A percentile compares a stretch with the other conserved stretches of the same genome.
phyloP scores from a whole-genome alignment of 1,139 yeast species.

The Hyphopichia wangnamkhiaoensis region DNA sequence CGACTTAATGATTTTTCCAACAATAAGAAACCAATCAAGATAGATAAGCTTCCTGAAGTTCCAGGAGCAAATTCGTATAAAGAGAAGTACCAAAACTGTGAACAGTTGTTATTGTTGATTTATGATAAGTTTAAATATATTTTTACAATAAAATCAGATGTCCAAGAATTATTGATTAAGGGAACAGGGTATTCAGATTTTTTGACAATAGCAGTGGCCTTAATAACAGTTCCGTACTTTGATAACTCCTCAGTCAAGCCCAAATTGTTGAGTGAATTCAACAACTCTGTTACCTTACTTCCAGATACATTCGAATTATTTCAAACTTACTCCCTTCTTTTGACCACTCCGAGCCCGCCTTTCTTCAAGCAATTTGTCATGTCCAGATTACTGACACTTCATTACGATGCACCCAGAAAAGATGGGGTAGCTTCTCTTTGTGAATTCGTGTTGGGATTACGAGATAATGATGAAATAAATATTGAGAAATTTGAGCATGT shows the following conservation, averaged over 20 bases:
- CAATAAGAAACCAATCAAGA: conserved; percentile 23
- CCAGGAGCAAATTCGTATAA: conserved; percentile 2
- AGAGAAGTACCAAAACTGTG: conserved; percentile 14
- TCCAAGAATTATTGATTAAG: conserved; percentile 55
- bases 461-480: conserved; percentile 72
- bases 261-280: conserved; percentile 13
- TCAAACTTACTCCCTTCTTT: conserved; percentile 53
- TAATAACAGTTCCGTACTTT: conserved; percentile 45
- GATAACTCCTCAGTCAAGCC: conserved; percentile 8
- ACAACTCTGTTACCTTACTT: conserved; percentile 17
- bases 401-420: conserved; percentile 48
- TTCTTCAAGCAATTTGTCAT: conserved; percentile 48
- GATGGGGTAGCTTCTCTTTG: conserved; percentile 74
- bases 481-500: conserved; percentile 66
- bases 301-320: conserved; percentile 66
- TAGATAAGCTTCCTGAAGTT: conserved; percentile 15
- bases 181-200: conserved; percentile 79
- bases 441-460: conserved; percentile 74
- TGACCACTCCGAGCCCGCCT: conserved; percentile 42
- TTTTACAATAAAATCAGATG: conserved; percentile 47
- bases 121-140: conserved; percentile 34
- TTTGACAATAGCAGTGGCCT: conserved; percentile 54
- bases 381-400: conserved; percentile 51
- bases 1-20: conserved; percentile 46
- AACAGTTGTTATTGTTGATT: conserved; percentile 32